phyloP scores from a whole-genome alignment of 768 basidiomycete species.

The Lactifluus volemus region DNA sequence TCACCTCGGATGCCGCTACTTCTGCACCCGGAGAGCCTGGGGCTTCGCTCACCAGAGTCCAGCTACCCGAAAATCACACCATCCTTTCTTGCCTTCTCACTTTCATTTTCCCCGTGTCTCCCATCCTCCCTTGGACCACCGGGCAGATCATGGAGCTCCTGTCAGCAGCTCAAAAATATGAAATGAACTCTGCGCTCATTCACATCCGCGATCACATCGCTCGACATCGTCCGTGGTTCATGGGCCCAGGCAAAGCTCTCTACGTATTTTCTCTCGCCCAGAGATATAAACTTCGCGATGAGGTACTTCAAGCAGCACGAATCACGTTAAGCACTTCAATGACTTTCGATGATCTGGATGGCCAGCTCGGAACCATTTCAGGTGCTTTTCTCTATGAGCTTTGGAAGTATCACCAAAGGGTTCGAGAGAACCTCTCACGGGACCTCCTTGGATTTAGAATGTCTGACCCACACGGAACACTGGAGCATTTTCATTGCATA shows the following conservation, averaged over 20 bases:
- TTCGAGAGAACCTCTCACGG: neutral
- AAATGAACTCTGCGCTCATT: neutral
- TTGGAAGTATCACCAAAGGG: slow-evolving; percentile 14
- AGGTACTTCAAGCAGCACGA: neutral
- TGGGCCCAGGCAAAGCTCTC: neutral
- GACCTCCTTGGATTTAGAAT: slow-evolving; percentile 2
- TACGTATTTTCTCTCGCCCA: neutral
- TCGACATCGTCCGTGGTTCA: neutral
- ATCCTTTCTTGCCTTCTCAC: neutral
- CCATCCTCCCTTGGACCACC: neutral
- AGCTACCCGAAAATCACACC: neutral
- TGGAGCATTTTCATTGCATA: neutral
- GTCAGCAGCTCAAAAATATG: slow-evolving; percentile 2
- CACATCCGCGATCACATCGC: neutral
- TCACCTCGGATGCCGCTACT: neutral
- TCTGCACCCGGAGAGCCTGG: neutral
- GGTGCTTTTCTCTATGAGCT: slow-evolving; percentile 2
- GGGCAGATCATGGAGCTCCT: neutral
- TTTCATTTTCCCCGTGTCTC: neutral
- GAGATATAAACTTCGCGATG: neutral
- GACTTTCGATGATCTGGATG: neutral
- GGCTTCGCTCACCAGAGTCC: neutral
- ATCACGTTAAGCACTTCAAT: neutral
- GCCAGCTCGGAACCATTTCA: neutral
- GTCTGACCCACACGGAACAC: neutral